Percentiles rank a stretch among this genome's conserved stretches.
Conservation (phyloP, 441 rosid genomes). For the Erysimum cheiri region DNA sequence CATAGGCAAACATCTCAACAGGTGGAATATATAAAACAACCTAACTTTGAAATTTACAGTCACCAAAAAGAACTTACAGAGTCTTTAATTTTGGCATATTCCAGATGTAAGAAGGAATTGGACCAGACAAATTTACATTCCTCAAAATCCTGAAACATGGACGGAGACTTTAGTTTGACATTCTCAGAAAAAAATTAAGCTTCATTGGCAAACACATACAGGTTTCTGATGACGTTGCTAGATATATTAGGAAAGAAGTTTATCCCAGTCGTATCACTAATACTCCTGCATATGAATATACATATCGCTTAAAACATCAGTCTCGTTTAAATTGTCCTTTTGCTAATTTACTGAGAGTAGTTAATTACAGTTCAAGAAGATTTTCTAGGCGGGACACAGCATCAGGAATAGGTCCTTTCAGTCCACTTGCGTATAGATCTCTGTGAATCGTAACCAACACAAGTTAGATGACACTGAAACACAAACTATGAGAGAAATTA, state of each 20-base stretch:
- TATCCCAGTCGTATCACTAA: constrained; percentile 34
- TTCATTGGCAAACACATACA: constrained; percentile 2
- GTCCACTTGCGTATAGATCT: constrained; percentile 37
- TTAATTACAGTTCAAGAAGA: constrained; percentile 17
- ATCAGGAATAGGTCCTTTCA: constrained; percentile 45
- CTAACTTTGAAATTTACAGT: not conserved
- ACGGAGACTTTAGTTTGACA: not conserved
- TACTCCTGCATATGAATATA: constrained; percentile 20
- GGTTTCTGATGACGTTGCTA: constrained; percentile 1
- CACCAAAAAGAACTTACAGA: constrained; percentile 25
- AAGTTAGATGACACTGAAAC: not conserved
- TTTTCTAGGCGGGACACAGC: constrained; percentile 22
- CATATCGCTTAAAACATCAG: not conserved
- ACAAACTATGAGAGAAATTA: not conserved
- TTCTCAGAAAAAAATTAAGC: not conserved
- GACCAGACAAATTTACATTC: constrained; percentile 32
- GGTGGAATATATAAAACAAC: not conserved
- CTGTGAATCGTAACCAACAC: constrained; percentile 20
- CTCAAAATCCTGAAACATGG: constrained; percentile 33
- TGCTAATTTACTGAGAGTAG: not conserved
- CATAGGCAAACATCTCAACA: not conserved
- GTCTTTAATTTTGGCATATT: not conserved
- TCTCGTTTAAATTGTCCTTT: not conserved
- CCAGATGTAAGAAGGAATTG: constrained; percentile 41
- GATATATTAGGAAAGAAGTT: constrained; percentile 31